Conservation (phyloP, 345 rosid species). For the Kernera saxatilis region DNA sequence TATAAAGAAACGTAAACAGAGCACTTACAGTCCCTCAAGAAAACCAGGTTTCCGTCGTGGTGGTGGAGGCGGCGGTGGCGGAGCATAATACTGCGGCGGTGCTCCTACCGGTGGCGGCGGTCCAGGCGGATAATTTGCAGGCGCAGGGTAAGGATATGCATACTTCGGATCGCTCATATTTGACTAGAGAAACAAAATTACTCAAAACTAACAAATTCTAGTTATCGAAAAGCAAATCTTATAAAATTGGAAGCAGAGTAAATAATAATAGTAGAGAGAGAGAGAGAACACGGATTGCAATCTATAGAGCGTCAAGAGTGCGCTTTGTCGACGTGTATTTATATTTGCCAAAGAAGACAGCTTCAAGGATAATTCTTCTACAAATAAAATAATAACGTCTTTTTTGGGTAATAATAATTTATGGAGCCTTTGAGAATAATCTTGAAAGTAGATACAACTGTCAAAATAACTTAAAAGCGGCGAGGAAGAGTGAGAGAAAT, state of each 20-base stretch:
- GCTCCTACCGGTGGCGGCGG: slow-evolving; percentile 51
- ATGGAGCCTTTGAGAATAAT: not conserved
- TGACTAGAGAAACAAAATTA: not conserved
- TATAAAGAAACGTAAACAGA: not conserved
- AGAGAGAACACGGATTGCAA: not conserved
- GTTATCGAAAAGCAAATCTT: not conserved
- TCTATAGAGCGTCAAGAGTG: not conserved
- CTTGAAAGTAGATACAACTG: slow-evolving; percentile 3
- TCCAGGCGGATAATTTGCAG: slow-evolving; percentile 32
- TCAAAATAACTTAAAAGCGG: not conserved
- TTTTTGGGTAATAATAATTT: not conserved
- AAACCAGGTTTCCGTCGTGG: slow-evolving; percentile 38
- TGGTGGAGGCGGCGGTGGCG: slow-evolving; percentile 31
- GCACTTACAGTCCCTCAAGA: slow-evolving; percentile 47
- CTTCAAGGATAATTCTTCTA: not conserved
- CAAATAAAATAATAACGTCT: not conserved
- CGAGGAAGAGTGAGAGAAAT: not conserved
- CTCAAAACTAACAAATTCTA: not conserved
- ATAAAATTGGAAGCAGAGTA: not conserved
- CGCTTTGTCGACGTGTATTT: slow-evolving; percentile 6
- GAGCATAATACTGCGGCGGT: slow-evolving; percentile 47
- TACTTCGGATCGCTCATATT: slow-evolving; percentile 47
- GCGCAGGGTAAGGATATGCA: slow-evolving; percentile 52
- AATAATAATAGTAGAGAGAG: not conserved
- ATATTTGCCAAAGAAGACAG: slow-evolving; percentile 14